These are phyloP conservation scores for Colletotrichum sp. DNA, from an alignment of 2,329 filamentous ascomycete species.

Conservation along the genomic window DNA sequence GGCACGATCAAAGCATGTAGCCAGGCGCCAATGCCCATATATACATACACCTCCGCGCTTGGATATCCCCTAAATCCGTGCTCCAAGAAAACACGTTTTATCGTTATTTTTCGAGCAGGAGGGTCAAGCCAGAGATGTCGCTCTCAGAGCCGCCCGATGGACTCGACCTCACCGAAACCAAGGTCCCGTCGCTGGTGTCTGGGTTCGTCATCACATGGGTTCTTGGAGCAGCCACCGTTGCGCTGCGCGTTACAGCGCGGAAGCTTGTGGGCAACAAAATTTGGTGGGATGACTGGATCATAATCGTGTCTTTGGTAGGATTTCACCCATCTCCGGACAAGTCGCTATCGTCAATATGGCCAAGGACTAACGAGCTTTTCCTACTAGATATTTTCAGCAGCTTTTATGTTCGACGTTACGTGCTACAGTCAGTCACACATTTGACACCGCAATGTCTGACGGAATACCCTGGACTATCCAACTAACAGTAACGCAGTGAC, in stretches of 20 bases:
- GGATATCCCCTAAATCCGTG: background rate
- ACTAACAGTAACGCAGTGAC: slow-evolving; percentile 7
- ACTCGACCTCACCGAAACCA: slow-evolving; percentile 24
- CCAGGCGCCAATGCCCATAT: background rate
- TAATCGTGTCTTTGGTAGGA: slow-evolving; percentile 26
- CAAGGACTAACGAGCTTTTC: background rate
- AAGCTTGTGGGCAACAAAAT: slow-evolving; percentile 21
- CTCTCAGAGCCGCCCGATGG: background rate
- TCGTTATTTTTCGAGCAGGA: background rate
- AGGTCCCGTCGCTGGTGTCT: slow-evolving; percentile 20
- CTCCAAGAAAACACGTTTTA: background rate
- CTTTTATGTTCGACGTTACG: slow-evolving; percentile 19
- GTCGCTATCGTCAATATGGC: background rate
- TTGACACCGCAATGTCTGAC: background rate
- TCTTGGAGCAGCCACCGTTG: slow-evolving; percentile 21
- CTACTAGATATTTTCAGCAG: slow-evolving; percentile 10
- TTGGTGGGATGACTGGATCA: slow-evolving; percentile 30
- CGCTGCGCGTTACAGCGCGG: slow-evolving; percentile 24
- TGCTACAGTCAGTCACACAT: slow-evolving; percentile 22
- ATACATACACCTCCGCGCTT: background rate
- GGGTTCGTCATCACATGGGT: slow-evolving; percentile 20
- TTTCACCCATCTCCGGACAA: background rate
- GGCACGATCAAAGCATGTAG: background rate
- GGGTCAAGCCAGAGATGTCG: background rate
- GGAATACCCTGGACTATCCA: background rate